A percentile compares a stretch with the other conserved stretches of the same genome.
phyloP scores from a whole-genome alignment of 345 rosid species.

The Arabidopsis suecica region DNA sequence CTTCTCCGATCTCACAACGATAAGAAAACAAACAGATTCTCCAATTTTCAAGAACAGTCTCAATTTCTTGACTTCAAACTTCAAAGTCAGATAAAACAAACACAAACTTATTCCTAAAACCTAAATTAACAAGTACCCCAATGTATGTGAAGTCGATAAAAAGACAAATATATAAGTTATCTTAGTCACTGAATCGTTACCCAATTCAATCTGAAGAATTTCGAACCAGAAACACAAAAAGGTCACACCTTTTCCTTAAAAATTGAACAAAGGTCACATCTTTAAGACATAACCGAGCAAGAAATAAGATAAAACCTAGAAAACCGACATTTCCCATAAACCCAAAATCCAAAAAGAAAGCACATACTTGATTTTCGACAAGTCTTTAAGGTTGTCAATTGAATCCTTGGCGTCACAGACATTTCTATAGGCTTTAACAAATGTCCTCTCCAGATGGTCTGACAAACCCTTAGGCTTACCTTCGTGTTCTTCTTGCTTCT shows the following conservation, averaged over 20 bases:
- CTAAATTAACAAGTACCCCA: neutral
- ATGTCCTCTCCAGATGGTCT: slow-evolving; percentile 62
- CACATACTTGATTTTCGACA: slow-evolving; percentile 74
- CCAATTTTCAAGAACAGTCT: neutral
- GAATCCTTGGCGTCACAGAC: slow-evolving; percentile 60
- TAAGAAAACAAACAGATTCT: neutral
- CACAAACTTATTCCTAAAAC: too few relatives aligned
- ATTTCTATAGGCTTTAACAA: slow-evolving; percentile 62
- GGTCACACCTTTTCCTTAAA: neutral
- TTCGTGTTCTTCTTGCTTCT: slow-evolving; percentile 32
- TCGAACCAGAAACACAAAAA: slow-evolving; percentile 8
- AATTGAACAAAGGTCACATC: too few relatives aligned
- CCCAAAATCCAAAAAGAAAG: neutral
- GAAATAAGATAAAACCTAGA: neutral
- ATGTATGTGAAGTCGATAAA: neutral
- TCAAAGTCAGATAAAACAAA: too few relatives aligned
- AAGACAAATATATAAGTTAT: neutral
- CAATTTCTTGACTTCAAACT: neutral
- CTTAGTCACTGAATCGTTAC: neutral
- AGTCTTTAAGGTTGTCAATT: slow-evolving; percentile 72
- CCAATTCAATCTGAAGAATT: neutral
- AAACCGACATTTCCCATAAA: neutral
- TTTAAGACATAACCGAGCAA: neutral
- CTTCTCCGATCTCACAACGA: neutral
- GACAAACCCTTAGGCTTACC: slow-evolving; percentile 73